Evolutionary conservation across 202 grass and related monocot genomes (phyloP), one percentile per base, ranked within the genome.

Genomic region (Alloteropsis angusta): DNA sequence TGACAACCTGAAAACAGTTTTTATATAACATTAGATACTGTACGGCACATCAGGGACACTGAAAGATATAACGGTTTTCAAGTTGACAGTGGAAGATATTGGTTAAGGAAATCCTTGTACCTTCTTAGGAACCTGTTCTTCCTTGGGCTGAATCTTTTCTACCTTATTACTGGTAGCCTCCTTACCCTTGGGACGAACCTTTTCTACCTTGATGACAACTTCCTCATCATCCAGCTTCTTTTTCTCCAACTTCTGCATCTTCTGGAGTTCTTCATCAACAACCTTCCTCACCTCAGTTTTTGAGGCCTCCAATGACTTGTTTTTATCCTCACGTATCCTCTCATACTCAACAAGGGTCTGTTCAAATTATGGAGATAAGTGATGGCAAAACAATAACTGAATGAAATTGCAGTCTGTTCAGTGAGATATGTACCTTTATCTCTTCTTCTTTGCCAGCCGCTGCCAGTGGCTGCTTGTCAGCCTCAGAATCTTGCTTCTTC

Each of bases 271-370:
- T 2, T 78, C 75, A 19, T 7, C 67, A 47, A 11, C 22, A 1
- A 88, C 46, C 75, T 64, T 72, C 64, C 85, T 85, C 45, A 4
- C 76, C 46, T 70, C 82, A 12, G 21, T n/a, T 54, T 80, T 69
- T 0, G 45, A 45, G 26, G 26, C 43, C 28, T 50, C 70, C 1
- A 15, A 53, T 21, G 79, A 22, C 49, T 88, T 88, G 57, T 42
- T 87, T 59, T 67, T 82, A 71, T 88, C 85, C 74, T 48, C 65
- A 39, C 17, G 72, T 46, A 75, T 22, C 65, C 69, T 93, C 70
- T 90, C 91, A 7, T 86, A 93, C 36, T 90, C 91, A 49, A 39
- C 49, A 72, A 93, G 88, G 36, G 91, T 88, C 58, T 92, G 43
- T 14, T 80, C 7, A 38, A 56, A 19, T 19, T 53, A 35, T 15